Evolutionary conservation across 768 basidiomycete genomes (phyloP).

Genomic region (Polyporus arcularius): DNA sequence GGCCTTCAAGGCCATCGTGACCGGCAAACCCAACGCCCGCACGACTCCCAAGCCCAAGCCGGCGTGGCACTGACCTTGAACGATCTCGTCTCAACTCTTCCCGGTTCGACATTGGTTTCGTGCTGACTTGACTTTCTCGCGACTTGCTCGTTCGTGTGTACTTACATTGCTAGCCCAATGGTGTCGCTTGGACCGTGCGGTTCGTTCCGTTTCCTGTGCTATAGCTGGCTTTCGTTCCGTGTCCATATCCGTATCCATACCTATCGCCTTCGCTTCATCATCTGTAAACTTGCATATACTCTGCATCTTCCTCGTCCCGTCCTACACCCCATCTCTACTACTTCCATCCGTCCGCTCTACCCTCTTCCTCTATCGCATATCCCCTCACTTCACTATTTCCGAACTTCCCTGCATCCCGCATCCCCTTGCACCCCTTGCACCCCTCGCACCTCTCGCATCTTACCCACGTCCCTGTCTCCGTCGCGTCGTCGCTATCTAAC

Average conservation of each 20-base stretch:
- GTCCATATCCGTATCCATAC: conserved; percentile 3
- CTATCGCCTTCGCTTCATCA: conserved; percentile 7
- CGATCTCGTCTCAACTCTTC: background rate
- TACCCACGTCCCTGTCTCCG: background rate
- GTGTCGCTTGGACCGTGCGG: conserved; percentile 5
- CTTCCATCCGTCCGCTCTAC: conserved; percentile 1
- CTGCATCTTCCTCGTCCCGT: background rate
- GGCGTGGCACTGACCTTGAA: conserved; percentile 12
- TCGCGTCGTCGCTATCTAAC: conserved; percentile 23
- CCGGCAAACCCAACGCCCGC: conserved; percentile 43
- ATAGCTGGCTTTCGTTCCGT: conserved; percentile 14
- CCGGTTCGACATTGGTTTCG: background rate
- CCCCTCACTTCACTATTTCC: background rate
- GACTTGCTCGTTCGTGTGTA: background rate
- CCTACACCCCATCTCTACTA: conserved; percentile 1
- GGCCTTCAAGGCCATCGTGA: conserved; percentile 77
- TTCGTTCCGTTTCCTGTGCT: conserved; percentile 2
- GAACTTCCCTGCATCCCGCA: background rate
- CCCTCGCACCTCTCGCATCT: background rate
- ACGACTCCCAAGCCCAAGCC: conserved; percentile 3
- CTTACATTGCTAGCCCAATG: too few species aligned
- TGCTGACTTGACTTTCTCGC: background rate
- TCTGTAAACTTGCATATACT: background rate
- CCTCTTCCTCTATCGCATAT: conserved; percentile 4
- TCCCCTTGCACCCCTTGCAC: background rate